A percentile compares a stretch with the other conserved stretches of the same genome.
Conservation (phyloP, 2,329 filamentous ascomycete genomes). For the Hymenoscyphus albidus region DNA sequence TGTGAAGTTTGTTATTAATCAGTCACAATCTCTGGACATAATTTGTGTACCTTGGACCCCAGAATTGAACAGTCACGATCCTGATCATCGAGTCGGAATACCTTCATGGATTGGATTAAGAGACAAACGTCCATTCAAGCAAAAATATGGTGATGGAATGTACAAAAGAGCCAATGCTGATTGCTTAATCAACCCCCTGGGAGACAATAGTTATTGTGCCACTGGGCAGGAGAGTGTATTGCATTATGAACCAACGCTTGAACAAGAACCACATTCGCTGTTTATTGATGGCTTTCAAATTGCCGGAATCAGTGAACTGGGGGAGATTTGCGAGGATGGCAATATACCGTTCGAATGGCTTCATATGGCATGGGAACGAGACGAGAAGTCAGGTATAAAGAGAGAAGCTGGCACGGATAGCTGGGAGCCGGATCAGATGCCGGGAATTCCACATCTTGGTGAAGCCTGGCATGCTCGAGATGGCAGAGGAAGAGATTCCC, state of each 20-base stretch:
- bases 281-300: background rate
- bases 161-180: background rate
- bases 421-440: background rate
- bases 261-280: background rate
- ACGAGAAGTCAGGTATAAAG: background rate
- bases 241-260: background rate
- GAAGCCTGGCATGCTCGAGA: background rate
- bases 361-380: background rate
- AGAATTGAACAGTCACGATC: background rate
- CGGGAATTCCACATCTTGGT: background rate
- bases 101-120: background rate
- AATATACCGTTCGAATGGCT: conserved; percentile 1
- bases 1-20: background rate
- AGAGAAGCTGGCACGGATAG: background rate
- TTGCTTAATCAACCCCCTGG: background rate
- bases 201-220: background rate
- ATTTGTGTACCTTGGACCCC: background rate
- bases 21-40: background rate
- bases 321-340: background rate
- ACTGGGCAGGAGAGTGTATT: background rate
- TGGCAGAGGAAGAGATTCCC: background rate
- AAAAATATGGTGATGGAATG: background rate
- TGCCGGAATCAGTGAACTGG: background rate
- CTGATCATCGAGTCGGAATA: too few relatives aligned
- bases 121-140: background rate